Evolutionary conservation across 139 green algal genomes (phyloP).

Genomic region (Coelastrella sp.): DNA sequence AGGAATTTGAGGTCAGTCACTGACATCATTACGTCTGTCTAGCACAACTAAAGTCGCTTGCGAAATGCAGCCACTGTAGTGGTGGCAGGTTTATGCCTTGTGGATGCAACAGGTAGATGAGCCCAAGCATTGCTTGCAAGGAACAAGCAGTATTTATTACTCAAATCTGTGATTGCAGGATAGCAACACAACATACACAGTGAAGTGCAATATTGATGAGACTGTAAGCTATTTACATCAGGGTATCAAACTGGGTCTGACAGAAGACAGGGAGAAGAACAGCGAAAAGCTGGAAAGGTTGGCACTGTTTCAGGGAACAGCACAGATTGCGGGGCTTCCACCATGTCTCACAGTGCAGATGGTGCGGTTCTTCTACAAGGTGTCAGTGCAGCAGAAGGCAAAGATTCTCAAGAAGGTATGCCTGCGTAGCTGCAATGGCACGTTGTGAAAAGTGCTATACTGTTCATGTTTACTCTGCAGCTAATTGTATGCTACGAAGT

Average conservation of each 20-base stretch:
- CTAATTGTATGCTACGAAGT: no score
- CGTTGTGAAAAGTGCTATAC: no score
- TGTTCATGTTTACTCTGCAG: no score
- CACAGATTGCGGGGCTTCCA: conserved; percentile 76
- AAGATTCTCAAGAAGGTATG: conserved; percentile 96
- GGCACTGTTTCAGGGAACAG: conserved; percentile 82
- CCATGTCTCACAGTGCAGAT: conserved; percentile 95
- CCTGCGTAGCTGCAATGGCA: no score
- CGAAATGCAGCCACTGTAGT: background rate
- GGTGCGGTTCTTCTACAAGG: conserved; percentile 97
- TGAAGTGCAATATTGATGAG: conserved; percentile 98
- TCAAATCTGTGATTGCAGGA: no score
- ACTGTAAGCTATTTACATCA: conserved; percentile 92
- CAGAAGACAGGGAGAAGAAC: conserved; percentile 83
- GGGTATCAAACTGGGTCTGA: conserved; percentile 88
- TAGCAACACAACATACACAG: conserved; percentile 68
- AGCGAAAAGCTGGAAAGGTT: conserved; percentile 48
- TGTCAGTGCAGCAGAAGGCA: conserved; percentile 87
- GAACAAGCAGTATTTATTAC: no score
- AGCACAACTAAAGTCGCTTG: background rate
- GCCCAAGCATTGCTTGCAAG: no score
- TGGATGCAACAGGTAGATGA: no score
- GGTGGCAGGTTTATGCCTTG: no score
- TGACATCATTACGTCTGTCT: background rate
- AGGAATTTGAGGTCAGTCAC: conserved; percentile 71